phyloP scores from a whole-genome alignment of 2,329 filamentous ascomycete species.

The Neonectria sp. region DNA sequence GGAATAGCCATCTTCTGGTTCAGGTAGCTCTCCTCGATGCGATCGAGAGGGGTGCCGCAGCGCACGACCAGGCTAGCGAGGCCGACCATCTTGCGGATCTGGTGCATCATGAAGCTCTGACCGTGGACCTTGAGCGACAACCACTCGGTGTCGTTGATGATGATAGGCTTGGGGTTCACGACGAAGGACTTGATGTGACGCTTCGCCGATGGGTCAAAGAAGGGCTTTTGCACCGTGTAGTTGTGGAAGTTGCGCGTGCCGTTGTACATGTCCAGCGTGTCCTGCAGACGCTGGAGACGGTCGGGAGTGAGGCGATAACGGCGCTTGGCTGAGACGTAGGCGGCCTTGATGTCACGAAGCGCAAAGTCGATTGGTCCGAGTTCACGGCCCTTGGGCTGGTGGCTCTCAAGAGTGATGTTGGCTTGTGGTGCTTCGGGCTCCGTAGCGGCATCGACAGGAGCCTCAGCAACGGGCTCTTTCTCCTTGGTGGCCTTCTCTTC shows the following conservation, averaged over 20 bases:
- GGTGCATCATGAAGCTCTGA: constrained; percentile 99
- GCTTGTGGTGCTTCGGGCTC: constrained; percentile 42
- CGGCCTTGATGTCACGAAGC: constrained; percentile 82
- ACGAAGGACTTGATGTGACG: constrained; percentile 94
- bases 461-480: constrained; percentile 43
- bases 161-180: constrained; percentile 81
- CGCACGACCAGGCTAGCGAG: constrained; percentile 90
- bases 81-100: constrained; percentile 99
- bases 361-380: constrained; percentile 72
- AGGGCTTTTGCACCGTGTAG: constrained; percentile 93
- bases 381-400: constrained; percentile 59
- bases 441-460: constrained; percentile 38
- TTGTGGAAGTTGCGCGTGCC: constrained; percentile 97
- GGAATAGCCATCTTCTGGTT: constrained; percentile 86
- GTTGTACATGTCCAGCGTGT: constrained; percentile 80
- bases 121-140: constrained; percentile 95
- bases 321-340: constrained; percentile 87
- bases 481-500: constrained; percentile 35
- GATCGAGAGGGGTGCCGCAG: constrained; percentile 81
- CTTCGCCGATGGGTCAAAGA: constrained; percentile 86
- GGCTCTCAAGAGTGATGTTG: constrained; percentile 47
- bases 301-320: constrained; percentile 83
- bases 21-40: constrained; percentile 83
- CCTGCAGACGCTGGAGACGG: constrained; percentile 83
- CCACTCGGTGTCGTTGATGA: constrained; percentile 95